A percentile compares a stretch with the other conserved stretches of the same genome.
Conservation (phyloP, 2,329 filamentous ascomycete species). For the Pseudohalonectria lignicola region DNA sequence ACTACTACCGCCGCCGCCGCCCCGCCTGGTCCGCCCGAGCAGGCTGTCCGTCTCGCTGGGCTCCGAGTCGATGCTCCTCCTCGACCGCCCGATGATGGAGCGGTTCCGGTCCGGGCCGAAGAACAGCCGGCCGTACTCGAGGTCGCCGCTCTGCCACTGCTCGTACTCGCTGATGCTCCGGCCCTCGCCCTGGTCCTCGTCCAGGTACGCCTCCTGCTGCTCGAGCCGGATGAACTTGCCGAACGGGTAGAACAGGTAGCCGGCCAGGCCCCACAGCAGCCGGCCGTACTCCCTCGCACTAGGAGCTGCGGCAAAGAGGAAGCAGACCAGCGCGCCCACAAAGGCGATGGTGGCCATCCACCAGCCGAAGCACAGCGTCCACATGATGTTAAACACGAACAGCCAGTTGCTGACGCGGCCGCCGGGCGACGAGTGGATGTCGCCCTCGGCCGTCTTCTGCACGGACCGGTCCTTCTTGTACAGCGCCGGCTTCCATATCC, state of each 20-base stretch:
- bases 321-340: slow-evolving; percentile 65
- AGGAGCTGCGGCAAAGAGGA: slow-evolving; percentile 65
- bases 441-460: slow-evolving; percentile 88
- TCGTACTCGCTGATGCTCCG: slow-evolving; percentile 98
- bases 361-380: slow-evolving; percentile 91
- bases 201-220: slow-evolving; percentile 85
- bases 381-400: slow-evolving; percentile 77
- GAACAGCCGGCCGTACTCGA: slow-evolving; percentile 91
- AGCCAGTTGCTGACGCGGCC: slow-evolving; percentile 77
- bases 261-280: slow-evolving; percentile 71
- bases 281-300: slow-evolving; percentile 79
- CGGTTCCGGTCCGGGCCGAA: slow-evolving; percentile 74
- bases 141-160: slow-evolving; percentile 95
- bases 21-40: slow-evolving; percentile 50
- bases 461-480: slow-evolving; percentile 98
- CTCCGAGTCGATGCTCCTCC: slow-evolving; percentile 78
- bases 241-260: slow-evolving; percentile 91
- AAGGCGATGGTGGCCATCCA: slow-evolving; percentile 78
- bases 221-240: slow-evolving; percentile 91
- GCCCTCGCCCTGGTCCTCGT: slow-evolving; percentile 92
- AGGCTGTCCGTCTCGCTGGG: slow-evolving; percentile 82
- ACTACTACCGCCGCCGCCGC: slow-evolving; percentile 19
- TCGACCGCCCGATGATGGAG: slow-evolving; percentile 75
- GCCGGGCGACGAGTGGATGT: slow-evolving; percentile 92
- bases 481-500: slow-evolving; percentile 95